Evolutionary conservation across 306 rosid genomes (phyloP).

Genomic region (Mucuna pruriens): DNA sequence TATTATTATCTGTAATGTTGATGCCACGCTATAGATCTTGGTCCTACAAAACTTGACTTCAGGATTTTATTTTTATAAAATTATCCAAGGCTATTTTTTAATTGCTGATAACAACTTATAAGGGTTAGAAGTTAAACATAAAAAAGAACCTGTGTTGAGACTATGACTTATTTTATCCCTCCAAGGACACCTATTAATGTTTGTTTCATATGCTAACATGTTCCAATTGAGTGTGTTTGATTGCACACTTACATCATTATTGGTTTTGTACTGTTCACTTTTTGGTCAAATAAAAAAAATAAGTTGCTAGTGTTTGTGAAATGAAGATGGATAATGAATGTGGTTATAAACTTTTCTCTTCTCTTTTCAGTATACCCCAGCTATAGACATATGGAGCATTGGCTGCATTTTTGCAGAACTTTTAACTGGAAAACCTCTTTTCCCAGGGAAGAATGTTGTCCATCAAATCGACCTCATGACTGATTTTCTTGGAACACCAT

Average conservation of each 20-base stretch:
- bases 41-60: background rate
- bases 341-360: background rate
- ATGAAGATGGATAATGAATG: background rate
- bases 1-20: background rate
- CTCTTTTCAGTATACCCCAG: slow-evolving; percentile 92
- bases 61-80: too few species aligned
- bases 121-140: background rate
- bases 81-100: background rate
- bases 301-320: background rate
- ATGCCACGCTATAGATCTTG: background rate
- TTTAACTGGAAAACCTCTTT: slow-evolving; percentile 88
- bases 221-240: slow-evolving; percentile 1
- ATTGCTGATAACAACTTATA: background rate
- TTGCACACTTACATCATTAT: background rate
- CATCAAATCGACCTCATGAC: slow-evolving; percentile 51
- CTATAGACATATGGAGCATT: slow-evolving; percentile 94
- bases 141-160: background rate
- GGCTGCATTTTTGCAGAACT: slow-evolving; percentile 94
- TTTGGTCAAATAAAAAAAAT: background rate
- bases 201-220: background rate
- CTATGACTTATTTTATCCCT: background rate
- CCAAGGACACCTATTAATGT: background rate
- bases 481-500: slow-evolving; percentile 85
- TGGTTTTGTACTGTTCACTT: background rate
- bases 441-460: slow-evolving; percentile 91